Evolutionary conservation across 2,329 filamentous ascomycete species (phyloP), one percentile per base, ranked within the genome.

Genomic region (Cladorrhinum sp.): DNA sequence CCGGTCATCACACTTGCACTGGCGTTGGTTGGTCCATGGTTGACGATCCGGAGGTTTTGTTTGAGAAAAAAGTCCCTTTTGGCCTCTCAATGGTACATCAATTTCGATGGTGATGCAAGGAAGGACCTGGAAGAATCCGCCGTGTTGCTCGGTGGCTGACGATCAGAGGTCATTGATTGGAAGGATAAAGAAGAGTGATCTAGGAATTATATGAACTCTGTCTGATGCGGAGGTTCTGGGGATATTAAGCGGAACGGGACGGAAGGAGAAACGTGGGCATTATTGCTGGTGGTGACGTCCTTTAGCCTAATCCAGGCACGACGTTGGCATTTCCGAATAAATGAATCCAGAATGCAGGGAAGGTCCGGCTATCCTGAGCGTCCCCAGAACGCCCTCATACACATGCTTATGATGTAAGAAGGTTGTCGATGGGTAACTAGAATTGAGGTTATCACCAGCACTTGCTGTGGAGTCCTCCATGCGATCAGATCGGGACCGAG

Each of bases 161-260:
- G 48, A 58, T 63, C 46, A 39, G 12, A 28, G 8, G 57, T 18
- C 30, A n/a, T 39, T 68, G 66, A 68, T 69, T 67, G 67, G 66
- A 61, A 62, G 63, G 62, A 1, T 67, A 69, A 67, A 66, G 62
- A 8, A 21, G 55, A 56, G 24, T 63, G 60, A 59, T 52, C 52
- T 63, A 33, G 42, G 14, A 56, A 50, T 65, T 66, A 66, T 49
- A 67, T 66, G 66, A 63, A 54, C 12, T 28, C 55, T 18, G 52
- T 59, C 51, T 28, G 49, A 61, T 55, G 62, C 62, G 59, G 63
- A 62, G 63, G 33, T 57, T 36, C 12, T 14, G 46, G 16, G 39
- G 55, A 66, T 65, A 66, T 66, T 64, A 64, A 58, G 51, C 61
- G 64, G 66, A 65, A 52, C 64, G 62, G 63, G 49, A 52, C 59